phyloP scores from a whole-genome alignment of 2,329 filamentous ascomycete genomes.

The Pseudogymnoascus sp. region DNA sequence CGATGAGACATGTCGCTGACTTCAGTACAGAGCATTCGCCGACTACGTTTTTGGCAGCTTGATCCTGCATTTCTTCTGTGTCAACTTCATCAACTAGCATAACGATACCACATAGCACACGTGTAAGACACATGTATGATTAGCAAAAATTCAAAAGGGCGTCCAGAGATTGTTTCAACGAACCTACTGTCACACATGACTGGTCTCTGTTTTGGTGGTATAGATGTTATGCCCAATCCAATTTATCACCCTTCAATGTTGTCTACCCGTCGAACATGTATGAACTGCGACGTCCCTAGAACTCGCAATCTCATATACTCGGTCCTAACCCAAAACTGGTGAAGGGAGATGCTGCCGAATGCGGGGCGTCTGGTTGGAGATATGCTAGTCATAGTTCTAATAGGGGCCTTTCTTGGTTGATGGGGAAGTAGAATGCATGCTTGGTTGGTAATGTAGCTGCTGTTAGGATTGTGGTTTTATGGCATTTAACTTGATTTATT shows the following conservation, averaged over 20 bases:
- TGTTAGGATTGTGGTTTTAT: background rate
- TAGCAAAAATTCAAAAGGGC: conserved; percentile 9
- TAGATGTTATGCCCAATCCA: background rate
- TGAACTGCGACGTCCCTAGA: background rate
- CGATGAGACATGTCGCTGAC: conserved; percentile 14
- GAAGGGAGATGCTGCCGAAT: background rate
- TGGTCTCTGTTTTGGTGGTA: background rate
- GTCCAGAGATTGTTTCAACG: conserved; percentile 10
- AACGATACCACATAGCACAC: conserved; percentile 10
- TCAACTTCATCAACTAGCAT: conserved; percentile 95
- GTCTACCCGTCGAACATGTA: background rate
- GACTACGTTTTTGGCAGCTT: conserved; percentile 93
- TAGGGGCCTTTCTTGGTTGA: background rate
- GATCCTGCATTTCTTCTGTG: conserved; percentile 96
- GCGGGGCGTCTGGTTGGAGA: background rate
- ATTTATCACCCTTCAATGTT: background rate
- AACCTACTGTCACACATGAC: background rate
- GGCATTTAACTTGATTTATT: background rate
- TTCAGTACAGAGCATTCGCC: conserved; percentile 69
- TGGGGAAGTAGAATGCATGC: too few species aligned
- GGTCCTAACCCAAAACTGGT: background rate
- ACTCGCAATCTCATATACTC: background rate
- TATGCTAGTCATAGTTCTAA: background rate
- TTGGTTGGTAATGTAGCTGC: background rate
- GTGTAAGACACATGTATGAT: conserved; percentile 9